These are phyloP conservation scores for Albugo laibachii DNA, from an alignment of 352 stramenopile species.

Conservation along the genomic window DNA sequence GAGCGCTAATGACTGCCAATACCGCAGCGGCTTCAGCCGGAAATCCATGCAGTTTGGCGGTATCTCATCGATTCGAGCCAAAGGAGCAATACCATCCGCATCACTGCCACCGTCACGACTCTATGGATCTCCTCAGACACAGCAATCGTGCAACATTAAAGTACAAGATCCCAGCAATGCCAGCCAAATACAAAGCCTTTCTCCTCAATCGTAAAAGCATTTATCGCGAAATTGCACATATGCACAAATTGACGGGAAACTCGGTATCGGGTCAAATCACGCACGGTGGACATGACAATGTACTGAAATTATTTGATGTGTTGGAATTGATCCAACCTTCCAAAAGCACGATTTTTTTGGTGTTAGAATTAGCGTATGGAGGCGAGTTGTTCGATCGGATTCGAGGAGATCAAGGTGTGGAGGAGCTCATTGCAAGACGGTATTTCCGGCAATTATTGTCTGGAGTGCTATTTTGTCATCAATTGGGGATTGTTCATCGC, in stretches of 20 bases:
- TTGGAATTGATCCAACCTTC: constrained; percentile 89
- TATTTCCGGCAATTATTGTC: constrained; percentile 83
- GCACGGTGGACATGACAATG: constrained; percentile 82
- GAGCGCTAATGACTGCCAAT: not conserved
- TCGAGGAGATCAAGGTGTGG: constrained; percentile 55
- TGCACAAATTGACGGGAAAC: constrained; percentile 81
- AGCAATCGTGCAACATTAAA: not conserved
- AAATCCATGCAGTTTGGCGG: not conserved
- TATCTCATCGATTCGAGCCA: not conserved
- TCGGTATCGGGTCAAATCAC: constrained; percentile 46
- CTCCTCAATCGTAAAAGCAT: constrained; percentile 81
- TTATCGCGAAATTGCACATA: constrained; percentile 91
- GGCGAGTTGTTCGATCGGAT: constrained; percentile 90
- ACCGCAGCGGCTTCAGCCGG: not conserved
- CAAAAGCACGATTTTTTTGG: constrained; percentile 87
- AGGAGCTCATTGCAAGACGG: constrained; percentile 53
- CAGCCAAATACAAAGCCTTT: constrained; percentile 88
- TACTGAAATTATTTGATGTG: constrained; percentile 92
- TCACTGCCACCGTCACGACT: too few species aligned
- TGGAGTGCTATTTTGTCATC: constrained; percentile 81
- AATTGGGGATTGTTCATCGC: constrained; percentile 84
- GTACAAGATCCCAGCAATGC: constrained; percentile 58
- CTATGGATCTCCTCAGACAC: too few species aligned
- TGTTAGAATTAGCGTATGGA: constrained; percentile 80
- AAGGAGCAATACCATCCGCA: constrained; percentile 6